Evolutionary conservation across 805 yeast genomes (phyloP).

Genomic region (Alloascoidea hylecoeti): DNA sequence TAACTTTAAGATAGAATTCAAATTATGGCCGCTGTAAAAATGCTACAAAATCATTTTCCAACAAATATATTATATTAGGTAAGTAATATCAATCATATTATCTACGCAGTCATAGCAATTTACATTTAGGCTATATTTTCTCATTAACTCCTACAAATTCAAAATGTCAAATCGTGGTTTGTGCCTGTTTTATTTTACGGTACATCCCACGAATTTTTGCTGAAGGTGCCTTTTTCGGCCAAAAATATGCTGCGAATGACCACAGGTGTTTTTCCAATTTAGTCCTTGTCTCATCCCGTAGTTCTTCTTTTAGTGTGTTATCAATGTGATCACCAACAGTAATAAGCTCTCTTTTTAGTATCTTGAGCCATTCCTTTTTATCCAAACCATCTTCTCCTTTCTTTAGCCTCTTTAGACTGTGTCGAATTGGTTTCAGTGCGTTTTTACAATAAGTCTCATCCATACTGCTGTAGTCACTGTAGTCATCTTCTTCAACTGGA

Average conservation of each 20-base stretch:
- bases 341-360: conserved; percentile 51
- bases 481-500: conserved; percentile 7
- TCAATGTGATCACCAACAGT: conserved; percentile 63
- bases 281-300: conserved; percentile 16
- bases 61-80: too few species aligned
- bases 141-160: too few species aligned
- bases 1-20: too few species aligned
- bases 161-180: too few species aligned
- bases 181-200: conserved; percentile 11
- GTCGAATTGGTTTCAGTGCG: conserved; percentile 49
- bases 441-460: conserved; percentile 58
- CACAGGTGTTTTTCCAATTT: conserved; percentile 54
- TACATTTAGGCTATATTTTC: too few species aligned
- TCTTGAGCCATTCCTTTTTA: conserved; percentile 61
- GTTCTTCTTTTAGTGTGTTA: conserved; percentile 17
- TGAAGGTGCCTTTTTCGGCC: conserved; percentile 75
- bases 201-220: conserved; percentile 67
- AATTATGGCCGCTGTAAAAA: too few species aligned
- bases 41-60: too few species aligned
- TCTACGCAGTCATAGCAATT: too few species aligned
- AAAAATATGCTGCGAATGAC: conserved; percentile 71
- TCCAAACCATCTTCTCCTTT: conserved; percentile 63
- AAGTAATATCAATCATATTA: too few species aligned
- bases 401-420: conserved; percentile 50
- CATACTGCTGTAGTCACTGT: conserved; percentile 59